A percentile compares a stretch with the other conserved stretches of the same genome.
phyloP scores from a whole-genome alignment of 257 asterid genomes.

The Nicotiana sylvestris region DNA sequence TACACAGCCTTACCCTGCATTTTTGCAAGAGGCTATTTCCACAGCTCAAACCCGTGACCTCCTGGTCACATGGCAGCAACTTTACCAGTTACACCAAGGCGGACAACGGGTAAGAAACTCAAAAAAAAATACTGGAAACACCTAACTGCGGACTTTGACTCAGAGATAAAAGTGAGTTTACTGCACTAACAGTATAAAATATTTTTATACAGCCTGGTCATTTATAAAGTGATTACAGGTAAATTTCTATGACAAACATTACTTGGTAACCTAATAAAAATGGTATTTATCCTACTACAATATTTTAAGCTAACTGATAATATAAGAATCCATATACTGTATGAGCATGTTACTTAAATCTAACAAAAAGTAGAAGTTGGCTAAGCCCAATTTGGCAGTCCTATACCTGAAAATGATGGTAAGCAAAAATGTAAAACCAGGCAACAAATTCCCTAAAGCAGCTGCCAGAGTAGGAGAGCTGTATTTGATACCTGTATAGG shows the following conservation, averaged over 20 bases:
- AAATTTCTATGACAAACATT: not conserved
- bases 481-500: constrained; percentile 17
- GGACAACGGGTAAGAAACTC: no score
- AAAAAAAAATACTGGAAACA: no score
- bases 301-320: not conserved
- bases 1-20: no score
- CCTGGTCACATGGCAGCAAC: no score
- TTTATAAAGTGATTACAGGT: not conserved
- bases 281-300: not conserved
- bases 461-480: constrained; percentile 19
- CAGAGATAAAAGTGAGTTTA: not conserved
- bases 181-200: not conserved
- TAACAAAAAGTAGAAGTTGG: not conserved
- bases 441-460: constrained; percentile 19
- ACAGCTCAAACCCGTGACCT: no score
- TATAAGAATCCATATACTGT: not conserved
- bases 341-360: not conserved
- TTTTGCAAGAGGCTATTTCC: no score
- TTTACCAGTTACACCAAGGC: no score
- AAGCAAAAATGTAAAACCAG: constrained; percentile 19
- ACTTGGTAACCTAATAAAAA: not conserved
- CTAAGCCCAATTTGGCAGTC: not conserved
- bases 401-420: constrained; percentile 16
- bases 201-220: not conserved
- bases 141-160: not conserved